These are phyloP conservation scores for Botrytis deweyae DNA, from an alignment of 2,329 filamentous ascomycete species.

Conservation along the genomic window DNA sequence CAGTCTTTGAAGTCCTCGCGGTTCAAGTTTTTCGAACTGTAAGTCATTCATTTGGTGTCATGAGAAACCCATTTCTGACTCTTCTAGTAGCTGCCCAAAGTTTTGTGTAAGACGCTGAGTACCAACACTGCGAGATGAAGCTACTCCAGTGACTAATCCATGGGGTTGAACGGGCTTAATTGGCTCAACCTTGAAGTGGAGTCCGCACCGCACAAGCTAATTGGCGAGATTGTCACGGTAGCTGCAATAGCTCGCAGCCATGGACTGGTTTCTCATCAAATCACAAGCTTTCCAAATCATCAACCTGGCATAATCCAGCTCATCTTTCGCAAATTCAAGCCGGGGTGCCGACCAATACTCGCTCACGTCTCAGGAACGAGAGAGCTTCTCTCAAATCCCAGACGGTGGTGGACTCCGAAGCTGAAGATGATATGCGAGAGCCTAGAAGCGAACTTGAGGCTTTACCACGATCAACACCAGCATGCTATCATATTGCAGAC, in stretches of 20 bases:
- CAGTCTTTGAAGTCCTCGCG: neutral
- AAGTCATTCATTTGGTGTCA: neutral
- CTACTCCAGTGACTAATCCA: neutral
- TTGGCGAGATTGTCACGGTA: neutral
- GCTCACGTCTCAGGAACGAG: neutral
- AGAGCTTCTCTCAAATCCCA: neutral
- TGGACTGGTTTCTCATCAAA: neutral
- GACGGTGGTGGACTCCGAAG: too few relatives aligned
- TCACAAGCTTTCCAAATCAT: neutral
- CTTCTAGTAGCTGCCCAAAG: neutral
- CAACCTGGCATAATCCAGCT: neutral
- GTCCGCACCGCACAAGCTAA: neutral
- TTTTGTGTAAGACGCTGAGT: too few relatives aligned
- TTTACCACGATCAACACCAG: neutral
- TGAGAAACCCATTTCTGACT: neutral
- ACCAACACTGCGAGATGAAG: neutral
- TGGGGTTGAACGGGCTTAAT: neutral
- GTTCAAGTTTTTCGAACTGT: neutral
- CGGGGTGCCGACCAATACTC: neutral
- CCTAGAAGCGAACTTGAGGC: neutral
- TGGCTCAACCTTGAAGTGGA: neutral
- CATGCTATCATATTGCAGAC: neutral
- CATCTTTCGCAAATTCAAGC: neutral
- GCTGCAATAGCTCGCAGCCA: neutral
- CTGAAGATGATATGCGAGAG: neutral